Evolutionary conservation across 441 rosid species (phyloP).

Genomic region (Populus hybrid): DNA sequence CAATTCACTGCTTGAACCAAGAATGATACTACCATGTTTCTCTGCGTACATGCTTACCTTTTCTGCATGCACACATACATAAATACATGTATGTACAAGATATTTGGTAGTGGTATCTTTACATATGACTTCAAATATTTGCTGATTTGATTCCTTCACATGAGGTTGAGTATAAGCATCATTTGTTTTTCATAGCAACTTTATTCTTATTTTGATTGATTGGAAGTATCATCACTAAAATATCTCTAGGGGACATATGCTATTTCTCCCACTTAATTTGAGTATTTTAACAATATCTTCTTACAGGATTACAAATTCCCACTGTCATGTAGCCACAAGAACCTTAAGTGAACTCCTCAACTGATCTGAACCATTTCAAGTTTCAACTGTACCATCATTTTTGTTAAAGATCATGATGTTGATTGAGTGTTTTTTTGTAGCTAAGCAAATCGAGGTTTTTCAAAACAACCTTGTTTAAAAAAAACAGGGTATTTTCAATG

Average conservation of each 20-base stretch:
- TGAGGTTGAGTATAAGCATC: constrained; percentile 10
- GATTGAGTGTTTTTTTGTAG: not conserved
- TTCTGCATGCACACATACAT: not conserved
- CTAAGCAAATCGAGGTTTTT: not conserved
- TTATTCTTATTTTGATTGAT: not conserved
- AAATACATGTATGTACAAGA: not conserved
- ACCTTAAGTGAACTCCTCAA: not conserved
- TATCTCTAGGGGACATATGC: not conserved
- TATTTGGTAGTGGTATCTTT: not conserved
- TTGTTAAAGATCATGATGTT: not conserved
- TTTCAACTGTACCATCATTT: not conserved
- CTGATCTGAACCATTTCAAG: not conserved
- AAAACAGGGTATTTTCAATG: no score
- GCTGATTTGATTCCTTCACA: not conserved
- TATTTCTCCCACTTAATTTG: not conserved
- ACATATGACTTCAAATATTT: not conserved
- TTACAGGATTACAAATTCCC: not conserved
- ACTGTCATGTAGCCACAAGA: not conserved
- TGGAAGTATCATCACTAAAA: not conserved
- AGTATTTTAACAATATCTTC: not conserved
- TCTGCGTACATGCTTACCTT: not conserved
- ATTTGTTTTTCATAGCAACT: not conserved
- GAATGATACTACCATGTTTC: not conserved
- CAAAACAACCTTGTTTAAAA: no score
- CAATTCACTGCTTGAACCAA: not conserved